Evolutionary conservation across 2,329 filamentous ascomycete species (phyloP).

Genomic region (Drechslerella coelobrocha): DNA sequence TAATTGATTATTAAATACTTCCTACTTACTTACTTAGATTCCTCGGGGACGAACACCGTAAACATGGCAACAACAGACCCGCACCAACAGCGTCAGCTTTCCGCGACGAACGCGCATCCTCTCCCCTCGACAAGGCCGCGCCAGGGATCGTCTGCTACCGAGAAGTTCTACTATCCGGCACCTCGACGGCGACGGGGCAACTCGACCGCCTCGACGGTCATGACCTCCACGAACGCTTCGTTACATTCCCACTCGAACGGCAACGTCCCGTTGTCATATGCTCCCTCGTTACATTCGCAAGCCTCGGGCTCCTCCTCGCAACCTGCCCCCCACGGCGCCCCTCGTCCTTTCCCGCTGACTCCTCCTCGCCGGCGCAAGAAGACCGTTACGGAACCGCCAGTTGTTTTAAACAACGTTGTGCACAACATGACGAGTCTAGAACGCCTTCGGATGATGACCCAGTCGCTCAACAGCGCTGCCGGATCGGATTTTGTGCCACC

Average conservation of each 20-base stretch:
- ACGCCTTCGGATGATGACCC: slow-evolving; percentile 50
- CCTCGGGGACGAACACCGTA: slow-evolving; percentile 6
- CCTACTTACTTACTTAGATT: slow-evolving; percentile 35
- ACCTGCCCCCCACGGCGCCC: slow-evolving; percentile 4
- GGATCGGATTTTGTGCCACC: slow-evolving; percentile 37
- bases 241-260: slow-evolving; percentile 43
- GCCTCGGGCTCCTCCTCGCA: slow-evolving; percentile 24
- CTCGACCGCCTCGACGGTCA: slow-evolving; percentile 37
- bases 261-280: slow-evolving; percentile 39
- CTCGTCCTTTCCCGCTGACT: slow-evolving; percentile 44
- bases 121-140: slow-evolving; percentile 35
- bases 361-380: slow-evolving; percentile 48
- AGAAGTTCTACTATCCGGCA: slow-evolving; percentile 50
- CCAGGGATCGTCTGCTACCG: slow-evolving; percentile 48
- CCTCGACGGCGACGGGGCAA: slow-evolving; percentile 48
- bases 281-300: slow-evolving; percentile 44
- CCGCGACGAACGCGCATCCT: slow-evolving; percentile 27
- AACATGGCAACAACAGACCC: slow-evolving; percentile 37
- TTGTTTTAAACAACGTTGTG: slow-evolving; percentile 46
- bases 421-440: slow-evolving; percentile 50
- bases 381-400: slow-evolving; percentile 46
- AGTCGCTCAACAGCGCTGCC: slow-evolving; percentile 39
- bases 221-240: slow-evolving; percentile 44
- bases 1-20: neutral
- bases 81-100: slow-evolving; percentile 19